Evolutionary conservation across 176 grass and related monocot genomes (phyloP).

Genomic region (Thalia dealbata): DNA sequence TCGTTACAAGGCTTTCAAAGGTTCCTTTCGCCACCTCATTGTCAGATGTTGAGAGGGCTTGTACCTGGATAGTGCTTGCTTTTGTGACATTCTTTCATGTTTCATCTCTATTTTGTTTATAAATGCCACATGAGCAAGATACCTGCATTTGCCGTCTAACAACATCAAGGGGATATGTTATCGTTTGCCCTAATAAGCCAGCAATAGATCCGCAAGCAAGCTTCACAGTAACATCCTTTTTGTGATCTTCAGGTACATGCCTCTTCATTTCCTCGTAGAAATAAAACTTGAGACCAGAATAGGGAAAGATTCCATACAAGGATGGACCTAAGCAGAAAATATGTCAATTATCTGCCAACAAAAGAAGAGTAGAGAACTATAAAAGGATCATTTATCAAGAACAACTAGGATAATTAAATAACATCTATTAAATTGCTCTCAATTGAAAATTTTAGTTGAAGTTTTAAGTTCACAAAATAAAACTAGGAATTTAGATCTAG

Average conservation of each 20-base stretch:
- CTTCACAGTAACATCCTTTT: slow-evolving; percentile 64
- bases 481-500: background rate
- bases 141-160: slow-evolving; percentile 99
- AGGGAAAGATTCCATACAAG: slow-evolving; percentile 95
- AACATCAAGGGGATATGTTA: slow-evolving; percentile 94
- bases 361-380: background rate
- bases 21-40: slow-evolving; percentile 42
- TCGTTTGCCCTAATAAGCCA: slow-evolving; percentile 90
- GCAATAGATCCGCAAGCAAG: slow-evolving; percentile 86
- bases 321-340: slow-evolving; percentile 57
- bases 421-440: no score
- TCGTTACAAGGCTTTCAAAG: slow-evolving; percentile 56
- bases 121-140: slow-evolving; percentile 13
- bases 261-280: slow-evolving; percentile 97
- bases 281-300: slow-evolving; percentile 92
- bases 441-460: no score
- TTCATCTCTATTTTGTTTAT: background rate
- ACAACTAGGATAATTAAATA: background rate
- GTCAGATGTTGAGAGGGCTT: slow-evolving; percentile 43
- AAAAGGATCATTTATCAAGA: background rate
- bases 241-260: slow-evolving; percentile 66
- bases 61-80: slow-evolving; percentile 37
- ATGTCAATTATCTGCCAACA: background rate
- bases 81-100: background rate
- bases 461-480: background rate